Base-by-base conservation (phyloP, 352 stramenopile genomes). In the Phytophthora melonis region DNA sequence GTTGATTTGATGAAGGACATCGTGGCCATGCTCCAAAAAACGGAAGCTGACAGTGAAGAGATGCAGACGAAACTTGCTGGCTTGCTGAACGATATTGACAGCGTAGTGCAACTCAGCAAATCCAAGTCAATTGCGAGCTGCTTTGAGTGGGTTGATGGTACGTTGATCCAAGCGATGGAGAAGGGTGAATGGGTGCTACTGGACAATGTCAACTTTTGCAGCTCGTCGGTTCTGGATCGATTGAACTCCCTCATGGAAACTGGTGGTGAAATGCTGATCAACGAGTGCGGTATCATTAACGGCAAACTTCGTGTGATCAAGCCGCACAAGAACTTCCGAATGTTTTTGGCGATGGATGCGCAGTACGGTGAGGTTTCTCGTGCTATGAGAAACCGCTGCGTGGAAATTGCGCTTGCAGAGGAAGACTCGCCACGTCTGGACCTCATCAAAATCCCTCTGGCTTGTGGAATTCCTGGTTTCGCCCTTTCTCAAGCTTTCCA, bases 331-430 rank as follows among this genome's bases (percentile, higher is more conserved):
- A 97, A 99, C 80, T 99, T 99, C 78, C 88, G 98, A 62, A 86
- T 99, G 11, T 99, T 99, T 79, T 80, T 99, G 36, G 96, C 97
- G 10, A 99, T 99, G 92, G 97, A 99, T 79, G 75, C 98, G 11
- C 87, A 95, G 52, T 98, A 91, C 58, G 93, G 93, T 27, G 98
- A 99, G 88, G 93, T 99, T 13, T 99, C 97, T 19, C 95, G 98
- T 58, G 98, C 98, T 11, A 99, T 99, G 98, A 87, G 98, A 63
- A 99, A 99, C 81, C 94, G 98, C 32, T 99, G 98, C 82, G 92
- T 99, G 23, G 98, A 99, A 82, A 93, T 99, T 45, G 96, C 85
- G 1, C 70, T 97, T 34, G 49, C 80, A 3, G 67, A 80, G 1
- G 67, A 85, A 1, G 85, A 93, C 8, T 74, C 82, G 30, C 74